Evolutionary conservation across 371 early-diverging fungal species (phyloP).

Genomic region (Dichotomocladium elegans): DNA sequence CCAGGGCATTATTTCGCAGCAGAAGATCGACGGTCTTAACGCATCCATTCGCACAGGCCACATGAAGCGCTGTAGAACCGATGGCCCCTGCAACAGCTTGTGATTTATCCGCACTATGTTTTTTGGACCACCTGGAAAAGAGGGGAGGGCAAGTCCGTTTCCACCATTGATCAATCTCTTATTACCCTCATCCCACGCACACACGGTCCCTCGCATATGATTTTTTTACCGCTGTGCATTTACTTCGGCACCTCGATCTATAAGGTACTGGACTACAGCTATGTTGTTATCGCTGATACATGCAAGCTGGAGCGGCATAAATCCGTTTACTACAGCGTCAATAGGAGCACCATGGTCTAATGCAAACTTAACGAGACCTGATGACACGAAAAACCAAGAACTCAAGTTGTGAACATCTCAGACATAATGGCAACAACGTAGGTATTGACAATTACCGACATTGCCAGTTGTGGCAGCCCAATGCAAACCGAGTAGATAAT

Average conservation of each 20-base stretch:
- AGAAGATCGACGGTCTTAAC: conserved; percentile 55
- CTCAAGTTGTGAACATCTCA: no score
- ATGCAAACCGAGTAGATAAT: conserved; percentile 50
- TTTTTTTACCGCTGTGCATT: conserved; percentile 55
- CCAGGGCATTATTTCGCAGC: conserved; percentile 56
- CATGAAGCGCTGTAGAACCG: conserved; percentile 72
- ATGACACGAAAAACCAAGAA: no score
- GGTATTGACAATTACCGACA: conserved; percentile 48
- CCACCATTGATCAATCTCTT: no score
- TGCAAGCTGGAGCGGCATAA: conserved; percentile 68
- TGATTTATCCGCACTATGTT: conserved; percentile 26
- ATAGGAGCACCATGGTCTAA: conserved; percentile 67
- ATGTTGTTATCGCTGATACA: conserved; percentile 62
- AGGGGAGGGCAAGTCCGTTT: no score
- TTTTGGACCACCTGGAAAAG: conserved; percentile 27
- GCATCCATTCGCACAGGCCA: conserved; percentile 72
- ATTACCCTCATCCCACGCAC: no score
- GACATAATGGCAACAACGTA: no score
- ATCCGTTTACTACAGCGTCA: conserved; percentile 66
- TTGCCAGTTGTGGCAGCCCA: conserved; percentile 65
- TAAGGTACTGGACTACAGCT: conserved; percentile 64
- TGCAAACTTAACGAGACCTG: conserved; percentile 71
- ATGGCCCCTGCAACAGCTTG: conserved; percentile 45
- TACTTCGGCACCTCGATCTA: conserved; percentile 71
- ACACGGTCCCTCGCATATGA: no score